Evolutionary conservation across 106 monocot species (phyloP).

Genomic region (Iris macrosiphon): DNA sequence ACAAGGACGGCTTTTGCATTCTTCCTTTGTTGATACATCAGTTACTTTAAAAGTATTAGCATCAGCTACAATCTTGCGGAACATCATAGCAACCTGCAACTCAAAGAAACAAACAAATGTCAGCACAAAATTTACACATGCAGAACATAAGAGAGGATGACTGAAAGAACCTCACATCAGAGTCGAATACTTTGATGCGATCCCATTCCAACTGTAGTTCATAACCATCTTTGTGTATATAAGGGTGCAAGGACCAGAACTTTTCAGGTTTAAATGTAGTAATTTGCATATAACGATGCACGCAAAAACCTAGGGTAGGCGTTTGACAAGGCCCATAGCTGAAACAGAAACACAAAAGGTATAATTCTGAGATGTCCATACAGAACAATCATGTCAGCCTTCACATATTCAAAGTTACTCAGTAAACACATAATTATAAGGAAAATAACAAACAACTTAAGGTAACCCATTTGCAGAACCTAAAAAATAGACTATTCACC

Average conservation of each 20-base stretch:
- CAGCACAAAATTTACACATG: neutral
- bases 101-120: slow-evolving; percentile 12
- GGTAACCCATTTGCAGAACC: neutral
- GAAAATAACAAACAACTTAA: neutral
- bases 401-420: no score
- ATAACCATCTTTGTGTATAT: slow-evolving; percentile 72
- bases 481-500: neutral
- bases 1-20: slow-evolving; percentile 77
- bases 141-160: neutral
- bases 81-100: slow-evolving; percentile 79
- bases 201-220: slow-evolving; percentile 89
- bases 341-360: slow-evolving; percentile 16
- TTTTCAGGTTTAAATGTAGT: slow-evolving; percentile 95
- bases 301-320: slow-evolving; percentile 96
- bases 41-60: slow-evolving; percentile 60
- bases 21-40: slow-evolving; percentile 68
- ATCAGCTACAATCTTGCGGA: slow-evolving; percentile 73
- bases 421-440: neutral
- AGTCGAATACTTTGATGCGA: slow-evolving; percentile 78
- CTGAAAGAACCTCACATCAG: slow-evolving; percentile 52
- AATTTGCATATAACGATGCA: slow-evolving; percentile 85
- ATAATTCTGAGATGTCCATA: neutral
- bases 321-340: slow-evolving; percentile 99
- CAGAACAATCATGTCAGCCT: no score
- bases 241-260: slow-evolving; percentile 73